Evolutionary conservation across 305 asterid genomes (phyloP), one percentile per base, ranked within the genome.

Genomic region (Plantago lanceolata): DNA sequence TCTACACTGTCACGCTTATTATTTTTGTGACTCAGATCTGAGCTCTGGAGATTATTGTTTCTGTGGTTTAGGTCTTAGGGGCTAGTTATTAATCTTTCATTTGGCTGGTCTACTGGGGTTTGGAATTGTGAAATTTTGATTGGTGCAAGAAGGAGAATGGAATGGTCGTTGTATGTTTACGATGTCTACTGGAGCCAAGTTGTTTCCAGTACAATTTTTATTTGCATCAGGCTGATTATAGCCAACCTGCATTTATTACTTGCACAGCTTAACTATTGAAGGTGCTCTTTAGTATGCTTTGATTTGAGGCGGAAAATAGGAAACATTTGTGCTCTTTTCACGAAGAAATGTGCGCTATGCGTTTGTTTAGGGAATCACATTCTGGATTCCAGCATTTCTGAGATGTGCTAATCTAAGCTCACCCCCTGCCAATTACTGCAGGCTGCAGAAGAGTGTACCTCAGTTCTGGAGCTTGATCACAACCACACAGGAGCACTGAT

Each of bases 401-500:
- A 51, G 31, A 20, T 20, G 5, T 50, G 56, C 56, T 20, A 52
- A 52, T 53, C 35, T 53, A 4, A 53, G n/a, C 20, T 21, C 17
- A 52, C 59, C 47, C 19, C 16, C 37, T 24, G 18, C 60, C 57
- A 29, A 66, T 63, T 66, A 48, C 57, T 73, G 66, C 79, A 92
- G 98, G 96, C 98, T 16, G 90, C 98, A 40, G 93, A 89, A 71
- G 98, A 89, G 68, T 92, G 98, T 73, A 81, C 96, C 19, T 85
- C 92, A 13, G 98, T 92, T 26, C 82, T 92, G 68, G 96, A 92
- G 75, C 90, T 91, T 68, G 98, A 91, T 73, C 80, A 82, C 65
- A 77, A 88, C 52, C 98, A 91, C 83, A 88, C 98, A 0, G 96
- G 96, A 65, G 98, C 96, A 26, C 54, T 91, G 73, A 91, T 91